Conservation (phyloP, 345 rosid genomes). For the Citrus cavaleriei region DNA sequence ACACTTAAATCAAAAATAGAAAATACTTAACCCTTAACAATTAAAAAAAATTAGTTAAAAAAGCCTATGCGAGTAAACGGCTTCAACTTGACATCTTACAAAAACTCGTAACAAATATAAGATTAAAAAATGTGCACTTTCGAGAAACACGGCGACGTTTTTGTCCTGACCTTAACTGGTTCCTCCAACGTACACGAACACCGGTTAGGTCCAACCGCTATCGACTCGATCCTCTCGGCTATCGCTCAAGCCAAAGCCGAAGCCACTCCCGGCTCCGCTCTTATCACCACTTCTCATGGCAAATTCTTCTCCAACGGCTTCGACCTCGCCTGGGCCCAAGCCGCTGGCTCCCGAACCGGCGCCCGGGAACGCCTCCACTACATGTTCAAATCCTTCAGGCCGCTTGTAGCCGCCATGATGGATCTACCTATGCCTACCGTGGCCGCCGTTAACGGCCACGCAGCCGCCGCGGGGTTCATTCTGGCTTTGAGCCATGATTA, state of each 20-base stretch:
- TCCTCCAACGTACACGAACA: constrained; percentile 39
- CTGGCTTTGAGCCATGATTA: constrained; percentile 73
- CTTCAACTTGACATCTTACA: too few species aligned
- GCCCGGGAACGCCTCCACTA: constrained; percentile 37
- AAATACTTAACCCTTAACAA: too few species aligned
- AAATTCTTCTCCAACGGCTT: constrained; percentile 88
- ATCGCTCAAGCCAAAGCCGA: constrained; percentile 52
- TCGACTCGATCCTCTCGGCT: constrained; percentile 45
- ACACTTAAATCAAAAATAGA: too few species aligned
- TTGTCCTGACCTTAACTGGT: constrained; percentile 61
- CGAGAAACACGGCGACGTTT: constrained; percentile 57
- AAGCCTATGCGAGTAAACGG: too few species aligned
- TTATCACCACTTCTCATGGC: constrained; percentile 63
- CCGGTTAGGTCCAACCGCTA: constrained; percentile 46
- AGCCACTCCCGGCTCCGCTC: constrained; percentile 58
- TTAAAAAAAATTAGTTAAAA: too few species aligned
- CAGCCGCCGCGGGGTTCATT: constrained; percentile 67
- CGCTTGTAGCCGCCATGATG: constrained; percentile 48
- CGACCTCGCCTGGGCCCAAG: constrained; percentile 67
- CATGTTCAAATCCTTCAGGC: constrained; percentile 46
- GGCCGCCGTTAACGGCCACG: constrained; percentile 83
- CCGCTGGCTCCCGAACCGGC: constrained; percentile 39
- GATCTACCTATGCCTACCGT: constrained; percentile 82
- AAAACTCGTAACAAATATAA: too few species aligned
- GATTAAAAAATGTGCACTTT: constrained; percentile 49